Evolutionary conservation across 345 rosid genomes (phyloP).

Genomic region (Xanthoceras sorbifolium): DNA sequence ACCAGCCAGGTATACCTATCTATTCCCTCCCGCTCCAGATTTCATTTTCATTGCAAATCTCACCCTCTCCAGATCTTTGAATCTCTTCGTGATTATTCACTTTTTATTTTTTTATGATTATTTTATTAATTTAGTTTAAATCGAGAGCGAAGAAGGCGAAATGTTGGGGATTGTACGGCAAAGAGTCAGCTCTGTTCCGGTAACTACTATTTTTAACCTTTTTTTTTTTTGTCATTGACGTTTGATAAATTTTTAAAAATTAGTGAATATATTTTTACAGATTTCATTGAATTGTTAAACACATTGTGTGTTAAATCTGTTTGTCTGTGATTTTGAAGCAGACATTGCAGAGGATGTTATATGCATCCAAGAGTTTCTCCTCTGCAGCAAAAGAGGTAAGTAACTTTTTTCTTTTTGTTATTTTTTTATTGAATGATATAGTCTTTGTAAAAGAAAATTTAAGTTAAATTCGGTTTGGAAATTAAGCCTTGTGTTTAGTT

Average conservation of each 20-base stretch:
- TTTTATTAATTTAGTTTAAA: background rate
- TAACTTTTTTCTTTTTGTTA: slow-evolving; percentile 21
- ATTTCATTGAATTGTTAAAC: too few species aligned
- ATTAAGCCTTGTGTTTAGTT: background rate
- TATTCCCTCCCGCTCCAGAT: background rate
- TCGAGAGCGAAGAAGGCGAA: slow-evolving; percentile 8
- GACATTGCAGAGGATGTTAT: background rate
- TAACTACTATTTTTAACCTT: background rate
- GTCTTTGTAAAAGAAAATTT: too few species aligned
- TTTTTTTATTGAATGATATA: background rate
- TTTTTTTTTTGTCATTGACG: background rate
- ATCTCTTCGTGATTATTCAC: background rate
- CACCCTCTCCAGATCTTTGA: background rate
- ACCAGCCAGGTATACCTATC: background rate
- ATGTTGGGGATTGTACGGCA: slow-evolving; percentile 67
- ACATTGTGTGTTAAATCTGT: background rate
- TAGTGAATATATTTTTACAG: too few species aligned
- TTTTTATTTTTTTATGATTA: background rate
- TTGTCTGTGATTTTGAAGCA: background rate
- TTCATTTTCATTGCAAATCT: background rate
- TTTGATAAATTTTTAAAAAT: too few species aligned
- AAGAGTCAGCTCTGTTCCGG: slow-evolving; percentile 42
- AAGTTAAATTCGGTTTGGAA: background rate
- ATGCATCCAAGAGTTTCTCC: slow-evolving; percentile 47
- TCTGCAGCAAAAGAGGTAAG: slow-evolving; percentile 77